phyloP scores from a whole-genome alignment of 441 rosid species.

The Populus hybrid region DNA sequence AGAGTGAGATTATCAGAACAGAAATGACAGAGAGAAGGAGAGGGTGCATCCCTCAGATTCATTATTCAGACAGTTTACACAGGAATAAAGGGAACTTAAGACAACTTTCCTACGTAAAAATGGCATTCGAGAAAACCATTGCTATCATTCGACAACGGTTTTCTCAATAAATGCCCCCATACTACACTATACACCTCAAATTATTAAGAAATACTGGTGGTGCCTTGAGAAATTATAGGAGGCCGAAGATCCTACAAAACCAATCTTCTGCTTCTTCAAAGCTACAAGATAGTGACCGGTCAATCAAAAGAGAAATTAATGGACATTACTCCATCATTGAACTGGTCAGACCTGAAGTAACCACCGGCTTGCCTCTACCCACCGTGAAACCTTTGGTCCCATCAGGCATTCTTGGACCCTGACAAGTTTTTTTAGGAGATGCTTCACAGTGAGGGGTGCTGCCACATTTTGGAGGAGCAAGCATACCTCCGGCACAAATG shows the following conservation, averaged over 20 bases:
- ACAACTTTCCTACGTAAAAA: not conserved
- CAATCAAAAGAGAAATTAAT: not conserved
- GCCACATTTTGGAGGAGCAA: slow-evolving; percentile 40
- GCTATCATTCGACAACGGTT: not conserved
- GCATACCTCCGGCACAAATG: slow-evolving; percentile 48
- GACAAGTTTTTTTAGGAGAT: slow-evolving; percentile 40
- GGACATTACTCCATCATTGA: slow-evolving; percentile 16
- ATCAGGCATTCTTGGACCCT: slow-evolving; percentile 85
- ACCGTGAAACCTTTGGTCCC: slow-evolving; percentile 88
- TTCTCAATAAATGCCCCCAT: slow-evolving; percentile 1
- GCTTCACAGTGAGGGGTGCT: slow-evolving; percentile 32
- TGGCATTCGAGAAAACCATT: not conserved
- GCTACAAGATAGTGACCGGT: not conserved
- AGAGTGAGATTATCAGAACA: not conserved
- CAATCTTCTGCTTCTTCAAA: not conserved
- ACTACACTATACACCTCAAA: slow-evolving; percentile 13
- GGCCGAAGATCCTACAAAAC: slow-evolving; percentile 6
- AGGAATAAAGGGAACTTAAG: not conserved
- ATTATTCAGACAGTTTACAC: slow-evolving; percentile 4
- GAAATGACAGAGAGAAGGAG: not conserved
- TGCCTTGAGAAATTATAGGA: not conserved
- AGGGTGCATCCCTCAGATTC: not conserved
- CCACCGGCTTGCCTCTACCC: slow-evolving; percentile 82
- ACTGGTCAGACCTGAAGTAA: slow-evolving; percentile 15
- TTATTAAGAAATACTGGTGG: not conserved